Conservation (phyloP, 257 asterid genomes). For the Asclepias syriaca region DNA sequence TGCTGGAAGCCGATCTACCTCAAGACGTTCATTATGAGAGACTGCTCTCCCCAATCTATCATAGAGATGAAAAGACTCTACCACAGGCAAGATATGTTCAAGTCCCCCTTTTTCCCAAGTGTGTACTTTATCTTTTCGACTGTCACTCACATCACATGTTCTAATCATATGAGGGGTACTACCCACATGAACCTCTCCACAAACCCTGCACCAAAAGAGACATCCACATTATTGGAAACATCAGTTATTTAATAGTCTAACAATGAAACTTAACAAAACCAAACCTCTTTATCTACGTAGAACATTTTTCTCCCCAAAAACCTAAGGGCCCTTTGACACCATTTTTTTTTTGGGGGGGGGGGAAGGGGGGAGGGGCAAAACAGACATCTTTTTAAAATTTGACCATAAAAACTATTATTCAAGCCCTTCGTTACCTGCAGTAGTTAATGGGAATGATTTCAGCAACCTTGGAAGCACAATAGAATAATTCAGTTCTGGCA, state of each 20-base stretch:
- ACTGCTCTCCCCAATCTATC: conserved; percentile 71
- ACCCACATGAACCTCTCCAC: conserved; percentile 72
- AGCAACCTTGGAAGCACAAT: conserved; percentile 45
- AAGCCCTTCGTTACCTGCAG: conserved; percentile 44
- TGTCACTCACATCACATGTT: conserved; percentile 51
- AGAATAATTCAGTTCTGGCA: conserved; percentile 35
- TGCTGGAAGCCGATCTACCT: conserved; percentile 70
- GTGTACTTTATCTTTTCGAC: conserved; percentile 48
- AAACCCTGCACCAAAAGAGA: conserved; percentile 34
- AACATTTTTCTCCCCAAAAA: not conserved
- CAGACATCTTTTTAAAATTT: too few species aligned
- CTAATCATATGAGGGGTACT: conserved; percentile 56
- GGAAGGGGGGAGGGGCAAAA: too few species aligned
- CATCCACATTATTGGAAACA: not conserved
- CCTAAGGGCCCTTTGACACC: too few species aligned
- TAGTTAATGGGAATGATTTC: conserved; percentile 31
- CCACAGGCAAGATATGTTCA: conserved; percentile 46
- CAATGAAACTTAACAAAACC: not conserved
- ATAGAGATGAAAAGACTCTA: conserved; percentile 64
- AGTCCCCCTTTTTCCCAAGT: conserved; percentile 54
- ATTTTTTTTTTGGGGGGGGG: not conserved
- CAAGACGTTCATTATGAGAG: conserved; percentile 58
- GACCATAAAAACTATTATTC: too few species aligned
- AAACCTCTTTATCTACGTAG: not conserved
- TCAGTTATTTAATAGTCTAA: not conserved